Percentiles rank a stretch among this genome's conserved stretches.
These are phyloP conservation scores for Eragrostis tef DNA, from an alignment of 202 grass and related monocot genomes.

Conservation along the genomic window DNA sequence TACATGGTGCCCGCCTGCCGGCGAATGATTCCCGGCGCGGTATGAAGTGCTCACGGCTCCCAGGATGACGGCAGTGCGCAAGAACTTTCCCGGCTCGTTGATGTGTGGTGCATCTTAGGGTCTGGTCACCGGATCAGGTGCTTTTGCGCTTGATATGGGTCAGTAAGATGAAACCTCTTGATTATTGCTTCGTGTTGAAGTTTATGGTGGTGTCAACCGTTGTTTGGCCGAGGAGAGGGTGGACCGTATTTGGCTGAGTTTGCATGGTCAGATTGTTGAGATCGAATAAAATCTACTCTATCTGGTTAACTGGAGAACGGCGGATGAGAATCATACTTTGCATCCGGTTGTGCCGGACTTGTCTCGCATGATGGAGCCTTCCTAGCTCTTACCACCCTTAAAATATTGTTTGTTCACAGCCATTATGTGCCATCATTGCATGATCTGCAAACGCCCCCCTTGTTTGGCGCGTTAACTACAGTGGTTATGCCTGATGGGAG, in stretches of 20 bases:
- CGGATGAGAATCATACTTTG: too few relatives aligned
- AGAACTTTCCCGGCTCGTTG: background rate
- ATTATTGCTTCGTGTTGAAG: background rate
- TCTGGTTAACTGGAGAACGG: background rate
- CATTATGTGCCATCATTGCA: conserved; percentile 38
- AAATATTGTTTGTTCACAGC: conserved; percentile 1
- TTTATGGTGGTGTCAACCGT: background rate
- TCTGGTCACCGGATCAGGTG: background rate
- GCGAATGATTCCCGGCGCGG: conserved; percentile 25
- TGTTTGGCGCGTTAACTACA: conserved; percentile 13
- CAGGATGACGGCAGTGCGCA: conserved; percentile 31
- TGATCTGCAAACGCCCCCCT: conserved; percentile 24
- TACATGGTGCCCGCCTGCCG: background rate
- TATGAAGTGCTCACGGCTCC: conserved; percentile 13
- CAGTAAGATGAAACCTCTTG: background rate
- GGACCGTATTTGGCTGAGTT: background rate
- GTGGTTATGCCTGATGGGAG: conserved; percentile 41
- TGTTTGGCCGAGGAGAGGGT: background rate
- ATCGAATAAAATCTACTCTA: conserved; percentile 6
- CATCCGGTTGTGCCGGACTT: background rate
- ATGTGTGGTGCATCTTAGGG: too few relatives aligned
- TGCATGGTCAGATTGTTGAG: background rate
- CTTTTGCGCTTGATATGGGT: background rate
- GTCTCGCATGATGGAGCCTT: conserved; percentile 37
- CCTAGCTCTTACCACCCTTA: conserved; percentile 2